Percentiles rank a stretch among this genome's conserved stretches.
Evolutionary conservation across 768 basidiomycete genomes (phyloP).

Genomic region (Phylloporus sp.): DNA sequence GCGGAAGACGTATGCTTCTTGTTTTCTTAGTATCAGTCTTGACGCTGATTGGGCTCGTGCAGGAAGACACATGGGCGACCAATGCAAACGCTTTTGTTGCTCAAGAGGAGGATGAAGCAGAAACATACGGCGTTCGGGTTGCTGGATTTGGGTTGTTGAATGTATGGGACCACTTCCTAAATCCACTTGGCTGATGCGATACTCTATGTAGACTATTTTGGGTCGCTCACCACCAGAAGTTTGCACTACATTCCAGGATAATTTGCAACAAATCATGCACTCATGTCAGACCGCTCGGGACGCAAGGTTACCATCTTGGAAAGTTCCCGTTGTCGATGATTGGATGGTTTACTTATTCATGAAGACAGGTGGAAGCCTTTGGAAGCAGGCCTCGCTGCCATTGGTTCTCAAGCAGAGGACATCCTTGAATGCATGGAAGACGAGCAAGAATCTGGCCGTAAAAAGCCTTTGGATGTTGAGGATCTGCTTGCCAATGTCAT

Average conservation of each 20-base stretch:
- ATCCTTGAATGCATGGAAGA: conserved; percentile 75
- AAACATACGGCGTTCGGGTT: conserved; percentile 74
- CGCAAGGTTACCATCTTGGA: conserved; percentile 61
- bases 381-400: conserved; percentile 76
- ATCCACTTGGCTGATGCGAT: conserved; percentile 1
- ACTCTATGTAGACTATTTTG: conserved; percentile 46
- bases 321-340: conserved; percentile 16
- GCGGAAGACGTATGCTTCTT: conserved; percentile 63
- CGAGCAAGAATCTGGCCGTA: conserved; percentile 57
- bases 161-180: conserved; percentile 37
- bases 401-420: conserved; percentile 77
- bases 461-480: conserved; percentile 72
- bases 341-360: conserved; percentile 2
- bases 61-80: conserved; percentile 90
- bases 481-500: conserved; percentile 72
- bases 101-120: conserved; percentile 91
- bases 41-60: conserved; percentile 1
- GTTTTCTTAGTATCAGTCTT: not conserved
- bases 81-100: conserved; percentile 91
- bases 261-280: conserved; percentile 49
- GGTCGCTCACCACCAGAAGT: conserved; percentile 50
- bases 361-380: conserved; percentile 81
- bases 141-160: conserved; percentile 80
- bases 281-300: conserved; percentile 54
- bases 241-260: conserved; percentile 47